Base-by-base conservation (phyloP, 2,329 filamentous ascomycete genomes). In the Rhytidhysteron rufulum region DNA sequence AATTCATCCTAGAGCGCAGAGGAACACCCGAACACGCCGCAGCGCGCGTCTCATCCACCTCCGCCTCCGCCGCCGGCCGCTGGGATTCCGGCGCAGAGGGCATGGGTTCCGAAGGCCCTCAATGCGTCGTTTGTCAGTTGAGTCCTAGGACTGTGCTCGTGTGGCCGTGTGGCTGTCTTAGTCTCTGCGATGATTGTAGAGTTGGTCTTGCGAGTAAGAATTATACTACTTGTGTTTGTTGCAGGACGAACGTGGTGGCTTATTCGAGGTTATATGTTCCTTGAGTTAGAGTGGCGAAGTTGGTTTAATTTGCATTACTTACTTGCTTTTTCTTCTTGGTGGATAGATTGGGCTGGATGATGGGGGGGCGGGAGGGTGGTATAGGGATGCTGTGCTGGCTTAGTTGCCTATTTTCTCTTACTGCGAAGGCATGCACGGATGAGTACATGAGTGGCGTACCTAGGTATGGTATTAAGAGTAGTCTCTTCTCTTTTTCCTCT, bases 201-300 rank as follows among this genome's bases (percentile, higher is more conserved):
- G 86, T 97, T 25, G 91, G 88, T 31, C 74, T 97, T 47, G 93
- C 93, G 3, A 90, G 95, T 82, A 94, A 96, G 63, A 97, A 97
- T 63, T 97, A 95, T 62, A 88, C 90, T 49, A 94, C 88, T 60
- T 98, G 93, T 61, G 90, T 97, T 29, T 97, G 91, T 57, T 97
- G 93, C 64, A 79, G 93, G 37, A 80, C 88, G 41, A 86, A 93
- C 54, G 88, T 97, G 21, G 80, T 82, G 40, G 93, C 90, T 40
- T 97, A 95, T 65, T 90, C 88, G 51, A 80, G 88, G 53, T 81
- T 98, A 44, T 98, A 86, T 72, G 89, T 97, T 30, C 93, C 93
- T 36, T 85, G 50, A 49, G 19, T 29, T 21, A n/a, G 27, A 18
- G 17, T n/a, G 25, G 5, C 21, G 17, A n/a, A n/a, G 27, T 36